A percentile compares a stretch with the other conserved stretches of the same genome.
Conservation (phyloP, 192 early-diverging fungal genomes). For the Endogone sp. region DNA sequence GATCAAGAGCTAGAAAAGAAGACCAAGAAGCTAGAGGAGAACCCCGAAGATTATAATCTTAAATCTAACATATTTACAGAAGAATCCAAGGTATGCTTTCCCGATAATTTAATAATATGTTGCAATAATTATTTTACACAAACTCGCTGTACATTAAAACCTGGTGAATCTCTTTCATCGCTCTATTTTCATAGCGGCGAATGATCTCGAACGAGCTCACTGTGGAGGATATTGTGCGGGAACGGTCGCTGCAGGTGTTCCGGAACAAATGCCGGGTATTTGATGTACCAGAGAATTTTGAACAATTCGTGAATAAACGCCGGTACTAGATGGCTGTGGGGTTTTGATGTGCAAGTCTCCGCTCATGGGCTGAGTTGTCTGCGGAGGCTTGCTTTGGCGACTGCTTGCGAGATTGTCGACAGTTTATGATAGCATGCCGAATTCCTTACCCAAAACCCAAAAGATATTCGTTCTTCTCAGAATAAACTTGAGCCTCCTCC, state of each 20-base stretch:
- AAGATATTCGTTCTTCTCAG: too few relatives aligned
- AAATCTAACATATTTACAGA: conserved; percentile 49
- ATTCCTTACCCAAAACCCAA: too few relatives aligned
- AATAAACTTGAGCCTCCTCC: too few relatives aligned
- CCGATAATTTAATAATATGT: background rate
- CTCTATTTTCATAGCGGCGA: conserved; percentile 45
- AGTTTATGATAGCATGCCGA: too few relatives aligned
- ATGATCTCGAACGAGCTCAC: conserved; percentile 62
- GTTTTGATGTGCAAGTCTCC: too few relatives aligned
- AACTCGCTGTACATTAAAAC: too few relatives aligned
- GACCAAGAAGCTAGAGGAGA: conserved; percentile 45
- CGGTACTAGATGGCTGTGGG: conserved; percentile 9
- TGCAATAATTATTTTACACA: too few relatives aligned
- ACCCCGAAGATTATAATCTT: conserved; percentile 49
- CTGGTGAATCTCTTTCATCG: too few relatives aligned
- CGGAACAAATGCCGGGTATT: conserved; percentile 62
- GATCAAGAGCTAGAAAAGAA: conserved; percentile 39
- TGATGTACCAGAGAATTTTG: conserved; percentile 46
- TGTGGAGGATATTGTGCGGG: conserved; percentile 70
- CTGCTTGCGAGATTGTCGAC: too few relatives aligned
- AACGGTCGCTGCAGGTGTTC: conserved; percentile 64
- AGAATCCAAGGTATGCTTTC: conserved; percentile 48
- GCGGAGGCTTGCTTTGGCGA: too few relatives aligned
- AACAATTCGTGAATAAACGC: conserved; percentile 36
- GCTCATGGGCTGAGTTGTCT: too few relatives aligned